Base-by-base conservation (phyloP, 2,329 filamentous ascomycete species). In the Exophiala viscosa region DNA sequence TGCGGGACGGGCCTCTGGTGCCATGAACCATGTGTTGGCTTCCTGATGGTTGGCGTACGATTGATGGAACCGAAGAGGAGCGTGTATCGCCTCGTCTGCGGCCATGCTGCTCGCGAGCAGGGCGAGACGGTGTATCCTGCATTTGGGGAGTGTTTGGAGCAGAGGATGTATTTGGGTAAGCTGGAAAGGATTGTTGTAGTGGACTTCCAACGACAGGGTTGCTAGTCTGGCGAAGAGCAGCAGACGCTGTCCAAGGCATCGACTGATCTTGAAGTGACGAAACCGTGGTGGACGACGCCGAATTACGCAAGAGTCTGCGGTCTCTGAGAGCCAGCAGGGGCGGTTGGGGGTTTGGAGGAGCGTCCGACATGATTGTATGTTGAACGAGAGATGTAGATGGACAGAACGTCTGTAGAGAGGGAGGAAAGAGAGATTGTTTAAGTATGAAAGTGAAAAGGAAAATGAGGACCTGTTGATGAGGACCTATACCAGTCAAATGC, bases 21-120 rank as follows among this genome's bases (percentile, higher is more conserved):
- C 15, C 43, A 31, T 28, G 20, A 15, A 15, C 41, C 39, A 14
- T 40, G 33, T 20, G 42, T 33, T 45, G 11, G n/a, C 35, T 33
- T 31, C 38, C 35, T 36, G 50, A 33, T n/a, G 46, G 40, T 42
- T 34, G 40, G 31, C 50, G 45, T 15, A 55, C 34, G 32, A 49
- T 44, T n/a, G 49, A 44, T 1, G 57, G 57, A 11, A 57, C 53
- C 18, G 55, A 58, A 38, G 54, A 53, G 4, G 59, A 61, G 14
- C 52, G 57, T 3, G 59, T 51, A 18, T 48, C 54, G 38, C 51
- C 46, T 44, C 52, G 45, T 23, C 34, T 17, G 20, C 34, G 45
- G 6, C 20, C 20, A 14, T 17, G 38, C n/a, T 41, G 48, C 17
- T 50, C 54, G 40, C 53, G 52, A 33, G 54, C 47, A 31, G 47